phyloP scores from a whole-genome alignment of 140 eudicot species.

The Flaveria floridana region DNA sequence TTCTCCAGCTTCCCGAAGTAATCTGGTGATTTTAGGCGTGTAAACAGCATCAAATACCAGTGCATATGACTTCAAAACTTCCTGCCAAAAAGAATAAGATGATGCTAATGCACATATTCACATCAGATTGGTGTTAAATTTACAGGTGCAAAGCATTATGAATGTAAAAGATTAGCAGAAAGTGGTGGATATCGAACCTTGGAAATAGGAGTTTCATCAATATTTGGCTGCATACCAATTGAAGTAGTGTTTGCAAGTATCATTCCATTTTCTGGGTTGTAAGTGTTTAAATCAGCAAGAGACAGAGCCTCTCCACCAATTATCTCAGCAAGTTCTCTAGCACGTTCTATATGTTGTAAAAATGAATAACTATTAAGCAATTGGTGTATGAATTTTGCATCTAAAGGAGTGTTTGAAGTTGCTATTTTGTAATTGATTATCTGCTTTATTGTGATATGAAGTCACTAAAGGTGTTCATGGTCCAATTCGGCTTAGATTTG shows the following conservation, averaged over 20 bases:
- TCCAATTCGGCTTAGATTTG: not conserved
- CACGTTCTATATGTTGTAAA: slow-evolving; percentile 57
- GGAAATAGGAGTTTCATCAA: slow-evolving; percentile 80
- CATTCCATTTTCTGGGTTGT: slow-evolving; percentile 77
- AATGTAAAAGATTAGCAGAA: not conserved
- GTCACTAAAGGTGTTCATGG: not conserved
- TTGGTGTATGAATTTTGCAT: not conserved
- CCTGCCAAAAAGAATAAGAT: slow-evolving; percentile 43
- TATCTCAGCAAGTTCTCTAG: slow-evolving; percentile 71
- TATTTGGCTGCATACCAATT: slow-evolving; percentile 90
- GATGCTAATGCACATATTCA: not conserved
- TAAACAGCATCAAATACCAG: slow-evolving; percentile 90
- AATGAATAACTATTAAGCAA: not conserved
- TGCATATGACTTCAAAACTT: slow-evolving; percentile 60
- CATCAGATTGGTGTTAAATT: not conserved
- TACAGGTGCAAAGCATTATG: not conserved
- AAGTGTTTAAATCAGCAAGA: slow-evolving; percentile 61
- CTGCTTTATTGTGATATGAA: not conserved
- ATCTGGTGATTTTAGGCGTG: slow-evolving; percentile 86
- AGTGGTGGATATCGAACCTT: slow-evolving; percentile 54
- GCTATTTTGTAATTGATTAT: not conserved
- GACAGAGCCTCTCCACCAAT: slow-evolving; percentile 82
- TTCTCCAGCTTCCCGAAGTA: slow-evolving; percentile 73
- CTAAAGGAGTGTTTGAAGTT: not conserved
- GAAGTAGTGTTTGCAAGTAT: slow-evolving; percentile 95